phyloP scores from a whole-genome alignment of 768 basidiomycete species.

The Suillus luteus region DNA sequence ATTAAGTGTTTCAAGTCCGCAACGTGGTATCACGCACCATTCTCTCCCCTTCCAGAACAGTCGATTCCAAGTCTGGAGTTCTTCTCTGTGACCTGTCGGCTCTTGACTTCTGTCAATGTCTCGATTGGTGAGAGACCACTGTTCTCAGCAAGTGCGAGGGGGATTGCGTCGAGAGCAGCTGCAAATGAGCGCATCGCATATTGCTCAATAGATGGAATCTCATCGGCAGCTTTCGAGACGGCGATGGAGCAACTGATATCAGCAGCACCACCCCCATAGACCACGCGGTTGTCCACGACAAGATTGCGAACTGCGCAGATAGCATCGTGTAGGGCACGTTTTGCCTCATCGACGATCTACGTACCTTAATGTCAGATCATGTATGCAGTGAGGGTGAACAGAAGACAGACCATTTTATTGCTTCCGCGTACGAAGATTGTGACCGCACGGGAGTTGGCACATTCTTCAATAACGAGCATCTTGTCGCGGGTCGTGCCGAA shows the following conservation, averaged over 20 bases:
- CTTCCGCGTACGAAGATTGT: constrained; percentile 97
- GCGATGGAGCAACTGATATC: constrained; percentile 96
- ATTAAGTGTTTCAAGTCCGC: neutral
- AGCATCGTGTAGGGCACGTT: constrained; percentile 96
- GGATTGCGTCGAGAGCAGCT: constrained; percentile 91
- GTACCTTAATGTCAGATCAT: constrained; percentile 3
- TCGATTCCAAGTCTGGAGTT: constrained; percentile 92
- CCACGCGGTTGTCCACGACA: constrained; percentile 92
- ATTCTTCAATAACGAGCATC: constrained; percentile 99
- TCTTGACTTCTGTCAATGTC: constrained; percentile 94
- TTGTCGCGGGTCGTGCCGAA: constrained; percentile 99
- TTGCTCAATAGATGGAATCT: constrained; percentile 97
- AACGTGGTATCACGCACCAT: constrained; percentile 54
- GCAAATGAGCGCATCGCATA: constrained; percentile 99
- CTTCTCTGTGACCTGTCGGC: constrained; percentile 83
- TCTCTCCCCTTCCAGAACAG: constrained; percentile 82
- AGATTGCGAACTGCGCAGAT: constrained; percentile 97
- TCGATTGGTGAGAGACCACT: constrained; percentile 96
- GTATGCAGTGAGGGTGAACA: neutral
- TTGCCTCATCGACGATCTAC: constrained; percentile 98
- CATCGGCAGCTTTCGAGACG: constrained; percentile 92
- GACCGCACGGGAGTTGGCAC: constrained; percentile 94
- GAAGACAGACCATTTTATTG: constrained; percentile 92
- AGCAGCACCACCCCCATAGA: constrained; percentile 97
- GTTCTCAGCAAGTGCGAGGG: constrained; percentile 96